phyloP scores from a whole-genome alignment of 2,329 filamentous ascomycete species.

The Akanthomyces lecanii region DNA sequence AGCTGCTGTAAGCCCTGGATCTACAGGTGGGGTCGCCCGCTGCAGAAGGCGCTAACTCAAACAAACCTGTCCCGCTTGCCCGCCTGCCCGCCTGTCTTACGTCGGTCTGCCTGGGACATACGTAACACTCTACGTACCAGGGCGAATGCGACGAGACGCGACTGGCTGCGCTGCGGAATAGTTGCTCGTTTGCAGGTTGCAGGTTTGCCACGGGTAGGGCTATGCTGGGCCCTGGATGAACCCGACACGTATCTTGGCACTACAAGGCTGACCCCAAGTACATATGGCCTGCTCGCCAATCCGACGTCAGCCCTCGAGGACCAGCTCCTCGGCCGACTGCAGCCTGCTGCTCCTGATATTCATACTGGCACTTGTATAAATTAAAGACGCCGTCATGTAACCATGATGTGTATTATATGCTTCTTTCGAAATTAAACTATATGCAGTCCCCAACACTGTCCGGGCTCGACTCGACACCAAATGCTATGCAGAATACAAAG shows the following conservation, averaged over 20 bases:
- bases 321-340: neutral
- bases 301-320: too few relatives aligned
- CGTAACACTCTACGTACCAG: conserved; percentile 11
- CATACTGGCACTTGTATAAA: neutral
- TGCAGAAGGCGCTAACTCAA: neutral
- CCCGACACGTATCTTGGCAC: neutral
- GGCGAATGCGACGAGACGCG: conserved; percentile 2
- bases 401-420: conserved; percentile 12
- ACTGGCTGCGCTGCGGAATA: neutral
- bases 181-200: neutral
- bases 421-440: conserved; percentile 1
- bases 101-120: neutral
- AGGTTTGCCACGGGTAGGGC: neutral
- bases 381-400: neutral
- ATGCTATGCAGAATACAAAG: conserved; percentile 15
- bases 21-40: neutral
- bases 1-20: neutral
- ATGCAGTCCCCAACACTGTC: neutral
- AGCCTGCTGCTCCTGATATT: neutral
- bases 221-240: neutral
- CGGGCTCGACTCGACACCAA: conserved; percentile 5
- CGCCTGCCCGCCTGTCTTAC: neutral
- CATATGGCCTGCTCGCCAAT: too few relatives aligned
- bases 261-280: neutral
- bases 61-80: too few relatives aligned